Percentiles rank a stretch among this genome's conserved stretches.
phyloP scores from a whole-genome alignment of 495 filamentous ascomycete species.

The Collariella sp. region DNA sequence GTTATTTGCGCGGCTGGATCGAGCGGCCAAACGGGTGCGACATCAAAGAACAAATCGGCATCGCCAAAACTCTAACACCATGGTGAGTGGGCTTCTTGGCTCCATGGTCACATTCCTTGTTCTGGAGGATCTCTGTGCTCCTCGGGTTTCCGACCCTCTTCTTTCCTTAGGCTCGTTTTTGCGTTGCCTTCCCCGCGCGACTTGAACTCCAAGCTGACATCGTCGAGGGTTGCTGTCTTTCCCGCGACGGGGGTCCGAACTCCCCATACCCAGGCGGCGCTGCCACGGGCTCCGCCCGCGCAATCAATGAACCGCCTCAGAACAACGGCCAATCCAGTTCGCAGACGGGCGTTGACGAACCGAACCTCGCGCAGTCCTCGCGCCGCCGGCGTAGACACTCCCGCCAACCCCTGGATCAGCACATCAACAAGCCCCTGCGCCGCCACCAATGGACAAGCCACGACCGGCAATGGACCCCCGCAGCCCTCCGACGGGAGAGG shows the following conservation, averaged over 20 bases:
- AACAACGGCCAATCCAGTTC: slow-evolving; percentile 2
- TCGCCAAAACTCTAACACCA: slow-evolving; percentile 5
- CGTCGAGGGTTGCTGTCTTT: slow-evolving; percentile 43
- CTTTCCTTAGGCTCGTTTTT: too few species aligned
- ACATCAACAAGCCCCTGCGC: slow-evolving; percentile 43
- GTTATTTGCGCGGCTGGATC: slow-evolving; percentile 23
- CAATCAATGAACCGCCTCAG: slow-evolving; percentile 33
- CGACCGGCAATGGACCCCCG: slow-evolving; percentile 38
- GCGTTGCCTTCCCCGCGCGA: too few species aligned
- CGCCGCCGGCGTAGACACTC: slow-evolving; percentile 14
- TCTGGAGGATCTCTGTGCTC: too few species aligned
- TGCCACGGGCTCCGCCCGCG: slow-evolving; percentile 35
- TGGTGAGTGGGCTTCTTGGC: slow-evolving; percentile 16
- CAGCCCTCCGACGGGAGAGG: slow-evolving; percentile 38
- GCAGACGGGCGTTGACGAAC: slow-evolving; percentile 17
- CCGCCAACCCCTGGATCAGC: slow-evolving; percentile 29
- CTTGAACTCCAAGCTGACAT: too few species aligned
- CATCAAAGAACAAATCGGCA: slow-evolving; percentile 3
- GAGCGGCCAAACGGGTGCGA: slow-evolving; percentile 17
- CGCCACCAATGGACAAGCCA: slow-evolving; percentile 42
- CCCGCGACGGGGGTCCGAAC: slow-evolving; percentile 33
- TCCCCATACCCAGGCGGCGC: slow-evolving; percentile 35
- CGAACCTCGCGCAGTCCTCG: slow-evolving; percentile 11
- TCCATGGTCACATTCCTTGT: too few species aligned
- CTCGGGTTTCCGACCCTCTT: too few species aligned